Evolutionary conservation across 108 stramenopile species (phyloP).

Genomic region (Cylindrotheca closterium): DNA sequence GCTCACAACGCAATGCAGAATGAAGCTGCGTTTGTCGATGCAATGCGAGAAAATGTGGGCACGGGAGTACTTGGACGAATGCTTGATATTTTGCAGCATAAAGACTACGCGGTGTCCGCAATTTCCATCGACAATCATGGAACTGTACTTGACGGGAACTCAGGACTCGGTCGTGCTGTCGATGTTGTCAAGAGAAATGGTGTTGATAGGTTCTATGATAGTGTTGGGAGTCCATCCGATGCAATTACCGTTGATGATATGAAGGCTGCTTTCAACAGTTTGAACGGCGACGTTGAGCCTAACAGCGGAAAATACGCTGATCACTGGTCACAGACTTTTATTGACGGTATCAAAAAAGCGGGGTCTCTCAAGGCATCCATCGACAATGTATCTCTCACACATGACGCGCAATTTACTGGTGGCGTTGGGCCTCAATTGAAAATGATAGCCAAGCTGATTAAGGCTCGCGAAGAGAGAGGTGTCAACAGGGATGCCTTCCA

Average conservation of each 20-base stretch:
- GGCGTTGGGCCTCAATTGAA: conserved; percentile 20
- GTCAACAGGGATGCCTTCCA: conserved; percentile 63
- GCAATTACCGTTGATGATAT: conserved; percentile 18
- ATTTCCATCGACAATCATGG: conserved; percentile 25
- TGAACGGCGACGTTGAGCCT: conserved; percentile 39
- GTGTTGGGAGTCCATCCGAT: conserved; percentile 25
- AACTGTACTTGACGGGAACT: conserved; percentile 16
- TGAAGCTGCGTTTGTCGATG: conserved; percentile 33
- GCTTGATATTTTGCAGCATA: conserved; percentile 19
- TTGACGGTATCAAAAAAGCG: conserved; percentile 37
- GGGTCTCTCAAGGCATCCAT: conserved; percentile 23
- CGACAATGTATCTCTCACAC: neutral
- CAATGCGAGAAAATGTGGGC: conserved; percentile 3
- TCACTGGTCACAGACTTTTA: conserved; percentile 39
- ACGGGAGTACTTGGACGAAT: conserved; percentile 38
- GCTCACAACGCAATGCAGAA: conserved; percentile 38
- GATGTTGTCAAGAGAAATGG: conserved; percentile 24
- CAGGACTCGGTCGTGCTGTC: conserved; percentile 2
- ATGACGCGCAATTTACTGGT: neutral
- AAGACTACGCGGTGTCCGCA: conserved; percentile 17
- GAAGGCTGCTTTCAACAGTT: conserved; percentile 15
- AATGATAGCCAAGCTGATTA: conserved; percentile 56
- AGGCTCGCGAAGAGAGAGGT: conserved; percentile 38
- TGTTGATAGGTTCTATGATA: too few species aligned
- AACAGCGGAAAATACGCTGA: conserved; percentile 51